Conservation (phyloP, 23 red algal genomes). For the Gracilariopsis chorda region DNA sequence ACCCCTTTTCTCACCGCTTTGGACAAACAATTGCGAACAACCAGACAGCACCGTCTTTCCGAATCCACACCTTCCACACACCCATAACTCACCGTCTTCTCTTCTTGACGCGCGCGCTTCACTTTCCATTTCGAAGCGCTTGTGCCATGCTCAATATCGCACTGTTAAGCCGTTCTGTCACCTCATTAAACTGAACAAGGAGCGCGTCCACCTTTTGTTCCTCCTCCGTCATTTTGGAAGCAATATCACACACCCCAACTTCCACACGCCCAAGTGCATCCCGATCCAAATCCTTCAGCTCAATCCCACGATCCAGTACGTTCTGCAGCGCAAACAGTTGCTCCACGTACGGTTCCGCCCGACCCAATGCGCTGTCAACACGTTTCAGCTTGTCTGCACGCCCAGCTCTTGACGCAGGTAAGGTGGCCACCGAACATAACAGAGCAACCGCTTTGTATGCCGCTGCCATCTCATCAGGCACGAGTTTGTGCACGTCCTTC, state of each 20-base stretch:
- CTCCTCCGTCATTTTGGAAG: neutral
- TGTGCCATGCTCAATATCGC: slow-evolving; percentile 11
- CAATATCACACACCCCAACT: neutral
- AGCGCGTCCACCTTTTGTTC: slow-evolving; percentile 31
- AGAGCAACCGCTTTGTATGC: slow-evolving; percentile 19
- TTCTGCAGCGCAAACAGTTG: neutral
- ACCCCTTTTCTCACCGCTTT: neutral
- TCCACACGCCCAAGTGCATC: neutral
- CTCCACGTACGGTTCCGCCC: neutral
- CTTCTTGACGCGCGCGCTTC: neutral
- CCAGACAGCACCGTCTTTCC: neutral
- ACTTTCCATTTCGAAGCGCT: neutral
- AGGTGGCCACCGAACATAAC: neutral
- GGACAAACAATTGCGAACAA: slow-evolving; percentile 2
- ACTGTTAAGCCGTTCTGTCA: slow-evolving; percentile 17
- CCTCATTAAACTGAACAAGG: slow-evolving; percentile 20
- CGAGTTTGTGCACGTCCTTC: neutral
- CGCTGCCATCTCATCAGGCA: slow-evolving; percentile 47
- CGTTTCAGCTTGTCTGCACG: neutral
- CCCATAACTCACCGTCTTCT: neutral
- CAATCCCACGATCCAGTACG: neutral
- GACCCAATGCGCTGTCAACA: neutral
- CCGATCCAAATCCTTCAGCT: neutral
- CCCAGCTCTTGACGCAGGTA: neutral
- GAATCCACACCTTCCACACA: neutral